Conservation (phyloP, 441 rosid species). For the Aleurites moluccanus region DNA sequence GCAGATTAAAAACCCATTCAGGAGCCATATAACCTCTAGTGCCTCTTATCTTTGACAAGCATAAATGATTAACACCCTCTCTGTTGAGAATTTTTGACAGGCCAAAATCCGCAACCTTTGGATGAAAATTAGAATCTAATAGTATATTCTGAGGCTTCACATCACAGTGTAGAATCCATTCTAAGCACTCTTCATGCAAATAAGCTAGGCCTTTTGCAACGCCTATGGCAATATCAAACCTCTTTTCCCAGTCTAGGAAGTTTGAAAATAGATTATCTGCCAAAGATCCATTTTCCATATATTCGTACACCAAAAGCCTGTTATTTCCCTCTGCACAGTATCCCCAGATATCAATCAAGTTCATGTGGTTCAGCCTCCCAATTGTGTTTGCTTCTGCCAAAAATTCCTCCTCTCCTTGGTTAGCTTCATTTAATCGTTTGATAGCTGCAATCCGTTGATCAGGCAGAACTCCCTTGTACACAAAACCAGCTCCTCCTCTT, state of each 20-base stretch:
- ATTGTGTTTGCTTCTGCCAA: constrained; percentile 30
- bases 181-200: neutral
- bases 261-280: constrained; percentile 23
- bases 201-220: constrained; percentile 9
- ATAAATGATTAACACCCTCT: neutral
- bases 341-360: constrained; percentile 39
- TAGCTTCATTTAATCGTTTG: neutral
- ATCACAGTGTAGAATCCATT: neutral
- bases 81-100: neutral
- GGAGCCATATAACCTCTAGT: neutral
- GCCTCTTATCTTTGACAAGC: neutral
- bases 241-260: neutral
- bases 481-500: neutral
- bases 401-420: constrained; percentile 38
- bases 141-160: neutral
- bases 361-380: constrained; percentile 41
- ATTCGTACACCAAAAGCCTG: constrained; percentile 1
- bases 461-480: neutral
- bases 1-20: neutral
- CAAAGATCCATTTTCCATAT: constrained; percentile 34
- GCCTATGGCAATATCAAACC: neutral
- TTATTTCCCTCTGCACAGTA: constrained; percentile 33
- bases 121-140: neutral
- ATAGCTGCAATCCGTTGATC: neutral
- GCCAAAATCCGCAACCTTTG: neutral